Conservation (phyloP, 352 stramenopile genomes). For the Pythium chondricola region DNA sequence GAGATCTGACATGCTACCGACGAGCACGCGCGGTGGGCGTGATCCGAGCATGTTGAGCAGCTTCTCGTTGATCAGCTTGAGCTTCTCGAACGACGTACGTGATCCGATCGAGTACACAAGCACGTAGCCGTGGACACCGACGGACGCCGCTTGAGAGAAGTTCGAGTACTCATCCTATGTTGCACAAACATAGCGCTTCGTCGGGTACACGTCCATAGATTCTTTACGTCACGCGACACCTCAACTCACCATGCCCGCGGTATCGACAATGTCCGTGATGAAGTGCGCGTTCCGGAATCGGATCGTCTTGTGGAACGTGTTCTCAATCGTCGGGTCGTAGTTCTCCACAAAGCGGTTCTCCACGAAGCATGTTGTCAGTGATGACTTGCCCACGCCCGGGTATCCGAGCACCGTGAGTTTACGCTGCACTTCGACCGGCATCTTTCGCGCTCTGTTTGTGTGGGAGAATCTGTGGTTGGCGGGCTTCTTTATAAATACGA, state of each 20-base stretch:
- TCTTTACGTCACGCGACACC: background rate
- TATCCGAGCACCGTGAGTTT: slow-evolving; percentile 95
- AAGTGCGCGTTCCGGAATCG: slow-evolving; percentile 95
- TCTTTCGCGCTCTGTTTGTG: slow-evolving; percentile 19
- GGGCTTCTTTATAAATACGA: too few species aligned
- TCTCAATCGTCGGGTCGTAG: slow-evolving; percentile 97
- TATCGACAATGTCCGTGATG: slow-evolving; percentile 96
- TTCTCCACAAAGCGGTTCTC: slow-evolving; percentile 89
- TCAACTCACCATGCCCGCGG: slow-evolving; percentile 88
- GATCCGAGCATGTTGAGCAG: slow-evolving; percentile 93
- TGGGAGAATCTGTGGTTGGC: too few species aligned
- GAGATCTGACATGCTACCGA: slow-evolving; percentile 94
- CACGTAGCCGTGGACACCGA: slow-evolving; percentile 94
- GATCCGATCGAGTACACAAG: slow-evolving; percentile 93
- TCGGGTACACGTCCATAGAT: slow-evolving; percentile 2
- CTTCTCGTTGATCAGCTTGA: slow-evolving; percentile 93
- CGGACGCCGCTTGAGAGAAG: slow-evolving; percentile 93
- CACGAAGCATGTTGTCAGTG: slow-evolving; percentile 92
- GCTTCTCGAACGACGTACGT: slow-evolving; percentile 91
- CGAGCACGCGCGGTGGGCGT: slow-evolving; percentile 89
- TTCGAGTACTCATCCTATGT: slow-evolving; percentile 93
- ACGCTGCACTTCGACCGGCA: slow-evolving; percentile 91
- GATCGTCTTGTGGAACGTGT: slow-evolving; percentile 95
- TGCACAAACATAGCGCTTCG: background rate
- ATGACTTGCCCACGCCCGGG: slow-evolving; percentile 93